These are phyloP conservation scores for Carnegiea gigantea DNA, from an alignment of 179 eudicot species.

Conservation along the genomic window DNA sequence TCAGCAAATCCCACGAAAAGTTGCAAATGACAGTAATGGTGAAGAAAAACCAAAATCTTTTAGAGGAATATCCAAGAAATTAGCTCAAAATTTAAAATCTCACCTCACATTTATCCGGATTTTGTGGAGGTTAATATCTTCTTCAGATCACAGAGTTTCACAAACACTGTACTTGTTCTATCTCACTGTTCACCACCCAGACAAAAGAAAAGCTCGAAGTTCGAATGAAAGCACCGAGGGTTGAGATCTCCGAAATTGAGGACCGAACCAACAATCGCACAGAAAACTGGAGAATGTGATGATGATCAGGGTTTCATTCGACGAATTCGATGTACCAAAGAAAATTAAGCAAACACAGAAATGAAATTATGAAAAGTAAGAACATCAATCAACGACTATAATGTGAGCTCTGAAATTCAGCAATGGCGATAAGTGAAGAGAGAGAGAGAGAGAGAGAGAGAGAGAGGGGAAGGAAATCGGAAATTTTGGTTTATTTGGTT, in stretches of 20 bases:
- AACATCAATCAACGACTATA: not conserved
- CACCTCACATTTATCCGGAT: conserved; percentile 12
- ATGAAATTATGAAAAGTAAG: not conserved
- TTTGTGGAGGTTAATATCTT: not conserved
- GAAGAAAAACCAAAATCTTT: not conserved
- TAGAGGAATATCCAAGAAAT: not conserved
- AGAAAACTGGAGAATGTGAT: conserved; percentile 9
- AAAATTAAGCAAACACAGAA: not conserved
- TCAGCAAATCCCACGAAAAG: not conserved
- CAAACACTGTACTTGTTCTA: not conserved
- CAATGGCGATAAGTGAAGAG: conserved; percentile 1
- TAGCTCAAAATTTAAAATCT: not conserved
- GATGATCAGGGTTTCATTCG: not conserved
- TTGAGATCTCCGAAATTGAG: conserved; percentile 18
- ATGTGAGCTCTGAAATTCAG: conserved; percentile 13
- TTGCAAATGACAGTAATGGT: not conserved
- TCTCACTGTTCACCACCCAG: not conserved
- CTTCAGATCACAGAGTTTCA: not conserved
- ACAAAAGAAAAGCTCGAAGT: conserved; percentile 9
- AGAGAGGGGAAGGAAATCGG: conserved; percentile 5
- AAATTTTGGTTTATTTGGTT: conserved; percentile 1
- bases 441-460: not conserved
- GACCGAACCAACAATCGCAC: conserved; percentile 5
- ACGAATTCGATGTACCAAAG: not conserved
- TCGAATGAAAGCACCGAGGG: not conserved